Evolutionary conservation across 23 red algal species (phyloP).

Genomic region (Gracilaria gracilis): DNA sequence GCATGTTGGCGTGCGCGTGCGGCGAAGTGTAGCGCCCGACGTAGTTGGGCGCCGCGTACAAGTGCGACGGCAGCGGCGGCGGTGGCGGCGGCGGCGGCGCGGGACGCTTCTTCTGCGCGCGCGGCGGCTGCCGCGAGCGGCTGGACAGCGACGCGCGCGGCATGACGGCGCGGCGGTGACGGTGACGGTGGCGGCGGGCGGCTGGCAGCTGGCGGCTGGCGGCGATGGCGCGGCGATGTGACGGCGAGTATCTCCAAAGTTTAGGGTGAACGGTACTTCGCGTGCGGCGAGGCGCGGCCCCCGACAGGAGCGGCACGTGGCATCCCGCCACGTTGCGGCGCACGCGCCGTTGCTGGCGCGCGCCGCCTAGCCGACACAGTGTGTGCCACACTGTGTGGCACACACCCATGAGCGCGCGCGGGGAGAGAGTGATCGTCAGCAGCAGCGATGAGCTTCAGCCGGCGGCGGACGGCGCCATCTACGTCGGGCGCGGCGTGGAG

Average conservation of each 20-base stretch:
- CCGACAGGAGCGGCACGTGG: too few species aligned
- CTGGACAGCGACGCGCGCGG: constrained; percentile 37
- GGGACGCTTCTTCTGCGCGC: neutral
- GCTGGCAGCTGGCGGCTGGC: neutral
- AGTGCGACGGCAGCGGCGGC: neutral
- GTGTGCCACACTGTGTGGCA: too few species aligned
- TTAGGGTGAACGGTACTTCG: constrained; percentile 16
- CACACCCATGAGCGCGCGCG: too few species aligned
- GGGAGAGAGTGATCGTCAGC: too few species aligned
- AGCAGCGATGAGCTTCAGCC: constrained; percentile 16
- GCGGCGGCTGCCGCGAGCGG: constrained; percentile 37
- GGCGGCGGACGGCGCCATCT: constrained; percentile 2
- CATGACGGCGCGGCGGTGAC: neutral
- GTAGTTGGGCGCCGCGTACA: neutral
- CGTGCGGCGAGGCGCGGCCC: neutral
- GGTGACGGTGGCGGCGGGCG: neutral
- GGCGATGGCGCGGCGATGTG: neutral
- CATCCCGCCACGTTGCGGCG: too few species aligned
- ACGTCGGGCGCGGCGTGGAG: constrained; percentile 6
- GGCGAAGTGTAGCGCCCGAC: neutral
- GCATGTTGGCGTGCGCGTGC: neutral
- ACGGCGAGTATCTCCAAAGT: too few species aligned
- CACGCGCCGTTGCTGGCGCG: too few species aligned
- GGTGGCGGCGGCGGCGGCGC: neutral
- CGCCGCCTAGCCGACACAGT: neutral